These are phyloP conservation scores for Globisporangium alternatum DNA, from an alignment of 352 stramenopile genomes.

Conservation along the genomic window DNA sequence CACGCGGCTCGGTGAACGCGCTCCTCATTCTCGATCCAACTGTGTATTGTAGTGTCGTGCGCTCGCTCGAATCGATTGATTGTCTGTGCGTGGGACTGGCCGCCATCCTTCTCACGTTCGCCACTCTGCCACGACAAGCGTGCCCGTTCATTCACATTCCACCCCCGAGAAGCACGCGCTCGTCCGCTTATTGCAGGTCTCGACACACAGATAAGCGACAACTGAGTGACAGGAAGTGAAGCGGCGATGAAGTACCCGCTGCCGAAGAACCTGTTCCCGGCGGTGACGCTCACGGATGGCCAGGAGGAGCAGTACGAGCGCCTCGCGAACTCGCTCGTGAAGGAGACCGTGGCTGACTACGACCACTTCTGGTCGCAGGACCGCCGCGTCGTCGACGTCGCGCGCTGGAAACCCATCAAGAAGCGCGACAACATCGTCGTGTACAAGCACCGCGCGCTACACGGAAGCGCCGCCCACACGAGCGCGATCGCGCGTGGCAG, in stretches of 20 bases:
- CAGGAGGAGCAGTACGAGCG: conserved; percentile 46
- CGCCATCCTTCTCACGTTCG: background rate
- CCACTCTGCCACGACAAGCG: background rate
- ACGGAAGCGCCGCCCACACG: background rate
- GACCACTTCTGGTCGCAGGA: conserved; percentile 40
- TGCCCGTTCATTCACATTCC: background rate
- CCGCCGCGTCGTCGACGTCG: conserved; percentile 32
- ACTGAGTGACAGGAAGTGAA: background rate
- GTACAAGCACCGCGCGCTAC: conserved; percentile 30
- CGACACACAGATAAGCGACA: background rate
- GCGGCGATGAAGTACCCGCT: conserved; percentile 50
- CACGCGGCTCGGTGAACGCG: no score
- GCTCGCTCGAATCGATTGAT: no score
- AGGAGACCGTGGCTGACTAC: conserved; percentile 42
- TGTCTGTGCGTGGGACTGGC: background rate
- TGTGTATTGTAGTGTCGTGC: no score
- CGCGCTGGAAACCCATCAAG: conserved; percentile 41
- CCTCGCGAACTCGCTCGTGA: conserved; percentile 47
- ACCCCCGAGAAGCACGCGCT: no score
- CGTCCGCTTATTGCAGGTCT: background rate
- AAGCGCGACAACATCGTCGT: conserved; percentile 39
- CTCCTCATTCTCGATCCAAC: no score
- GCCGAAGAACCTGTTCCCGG: conserved; percentile 43
- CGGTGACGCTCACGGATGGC: conserved; percentile 34
- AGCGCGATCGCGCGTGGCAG: conserved; percentile 12